Percentiles rank a stretch among this genome's conserved stretches.
These are phyloP conservation scores for Eimeria sp. DNA, from an alignment of 169 alveolate species.

Conservation along the genomic window DNA sequence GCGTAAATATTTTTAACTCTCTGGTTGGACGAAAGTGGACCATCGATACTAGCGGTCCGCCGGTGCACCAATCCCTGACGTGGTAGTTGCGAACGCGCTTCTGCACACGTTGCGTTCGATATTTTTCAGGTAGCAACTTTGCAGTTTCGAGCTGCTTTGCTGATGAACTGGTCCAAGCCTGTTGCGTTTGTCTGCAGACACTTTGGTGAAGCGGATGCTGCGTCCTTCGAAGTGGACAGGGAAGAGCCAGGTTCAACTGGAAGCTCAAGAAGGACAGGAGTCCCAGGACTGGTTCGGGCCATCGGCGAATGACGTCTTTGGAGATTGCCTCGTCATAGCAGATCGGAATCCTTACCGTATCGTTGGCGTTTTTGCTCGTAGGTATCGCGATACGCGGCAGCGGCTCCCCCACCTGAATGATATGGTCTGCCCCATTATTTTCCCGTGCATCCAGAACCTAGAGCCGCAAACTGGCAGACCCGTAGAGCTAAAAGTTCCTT, in stretches of 20 bases:
- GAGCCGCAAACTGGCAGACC: conserved; percentile 33
- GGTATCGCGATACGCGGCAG: conserved; percentile 57
- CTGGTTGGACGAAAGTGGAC: conserved; percentile 59
- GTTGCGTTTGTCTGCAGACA: conserved; percentile 33
- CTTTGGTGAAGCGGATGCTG: conserved; percentile 43
- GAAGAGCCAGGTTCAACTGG: conserved; percentile 38
- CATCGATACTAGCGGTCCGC: conserved; percentile 41
- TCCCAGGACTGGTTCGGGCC: conserved; percentile 46
- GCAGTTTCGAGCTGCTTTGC: background rate
- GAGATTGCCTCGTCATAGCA: conserved; percentile 34
- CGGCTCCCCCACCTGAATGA: conserved; percentile 47
- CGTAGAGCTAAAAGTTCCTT: background rate
- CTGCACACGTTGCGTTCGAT: background rate
- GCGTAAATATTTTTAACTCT: conserved; percentile 20
- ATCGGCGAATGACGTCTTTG: conserved; percentile 62
- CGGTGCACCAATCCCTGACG: background rate
- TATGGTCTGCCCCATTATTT: conserved; percentile 11
- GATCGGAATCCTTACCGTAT: conserved; percentile 47
- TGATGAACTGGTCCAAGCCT: background rate
- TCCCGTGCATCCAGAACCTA: conserved; percentile 41
- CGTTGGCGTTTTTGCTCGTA: conserved; percentile 62
- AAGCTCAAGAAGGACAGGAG: conserved; percentile 6
- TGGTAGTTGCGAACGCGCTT: background rate
- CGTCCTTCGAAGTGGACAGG: conserved; percentile 37
- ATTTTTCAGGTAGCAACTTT: background rate